phyloP scores from a whole-genome alignment of 2,329 filamentous ascomycete species.

The Chrysoporthe cubensis region DNA sequence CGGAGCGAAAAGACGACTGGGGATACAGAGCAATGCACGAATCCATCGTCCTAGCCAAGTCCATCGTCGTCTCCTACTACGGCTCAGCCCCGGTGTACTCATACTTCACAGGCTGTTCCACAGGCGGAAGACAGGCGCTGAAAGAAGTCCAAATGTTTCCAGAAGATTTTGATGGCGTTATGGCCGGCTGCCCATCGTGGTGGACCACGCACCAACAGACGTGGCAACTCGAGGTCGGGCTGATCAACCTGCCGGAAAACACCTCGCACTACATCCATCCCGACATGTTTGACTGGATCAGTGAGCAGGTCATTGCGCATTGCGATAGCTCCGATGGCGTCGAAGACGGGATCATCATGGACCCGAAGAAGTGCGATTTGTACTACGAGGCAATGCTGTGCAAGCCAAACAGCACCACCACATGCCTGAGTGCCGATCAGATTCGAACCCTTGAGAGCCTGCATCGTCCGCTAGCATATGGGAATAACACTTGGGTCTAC shows the following conservation, averaged over 20 bases:
- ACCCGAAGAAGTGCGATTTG: constrained; percentile 27
- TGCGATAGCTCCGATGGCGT: constrained; percentile 30
- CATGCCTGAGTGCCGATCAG: constrained; percentile 34
- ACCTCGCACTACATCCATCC: constrained; percentile 39
- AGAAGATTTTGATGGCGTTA: constrained; percentile 59
- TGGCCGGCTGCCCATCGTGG: constrained; percentile 51
- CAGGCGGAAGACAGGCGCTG: constrained; percentile 62
- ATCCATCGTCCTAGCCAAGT: constrained; percentile 52
- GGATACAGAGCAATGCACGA: constrained; percentile 47
- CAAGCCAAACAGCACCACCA: constrained; percentile 10
- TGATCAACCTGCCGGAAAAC: constrained; percentile 47
- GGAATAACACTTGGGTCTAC: constrained; percentile 50
- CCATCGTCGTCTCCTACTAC: constrained; percentile 54
- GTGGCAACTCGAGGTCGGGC: constrained; percentile 49
- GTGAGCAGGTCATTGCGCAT: constrained; percentile 42
- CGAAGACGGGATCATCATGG: constrained; percentile 27
- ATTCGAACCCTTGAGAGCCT: constrained; percentile 22
- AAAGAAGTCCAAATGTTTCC: constrained; percentile 58
- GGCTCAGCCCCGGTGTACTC: constrained; percentile 42
- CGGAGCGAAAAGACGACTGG: constrained; percentile 34
- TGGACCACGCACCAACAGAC: constrained; percentile 41
- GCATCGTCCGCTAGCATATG: constrained; percentile 33
- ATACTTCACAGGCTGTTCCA: constrained; percentile 63
- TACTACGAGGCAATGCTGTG: constrained; percentile 26
- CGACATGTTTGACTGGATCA: constrained; percentile 45